Conservation (phyloP, 164 flowering plant genomes). For the Malania oleifera region DNA sequence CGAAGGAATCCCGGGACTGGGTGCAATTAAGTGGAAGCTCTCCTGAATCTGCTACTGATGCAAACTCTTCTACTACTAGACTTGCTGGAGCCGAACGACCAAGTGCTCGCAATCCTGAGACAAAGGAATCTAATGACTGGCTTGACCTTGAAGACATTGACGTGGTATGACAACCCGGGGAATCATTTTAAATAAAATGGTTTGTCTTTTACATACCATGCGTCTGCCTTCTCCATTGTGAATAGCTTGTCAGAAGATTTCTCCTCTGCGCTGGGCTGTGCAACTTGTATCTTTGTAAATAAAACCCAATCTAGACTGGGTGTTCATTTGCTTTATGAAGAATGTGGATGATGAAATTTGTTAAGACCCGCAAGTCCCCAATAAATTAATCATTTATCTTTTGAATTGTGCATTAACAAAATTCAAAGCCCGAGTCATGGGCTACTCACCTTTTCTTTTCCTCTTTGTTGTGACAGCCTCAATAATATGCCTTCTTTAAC, state of each 20-base stretch:
- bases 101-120: constrained; percentile 21
- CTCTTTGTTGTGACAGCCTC: no score
- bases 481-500: no score
- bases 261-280: constrained; percentile 5
- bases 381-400: constrained; percentile 1
- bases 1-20: constrained; percentile 66
- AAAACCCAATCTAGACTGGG: constrained; percentile 15
- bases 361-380: no score
- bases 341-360: background rate
- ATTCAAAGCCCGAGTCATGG: background rate
- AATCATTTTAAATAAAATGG: background rate
- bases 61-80: constrained; percentile 13
- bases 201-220: background rate
- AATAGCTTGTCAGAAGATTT: constrained; percentile 11
- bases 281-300: constrained; percentile 21
- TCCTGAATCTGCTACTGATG: constrained; percentile 29
- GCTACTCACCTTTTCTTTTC: no score
- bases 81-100: constrained; percentile 23
- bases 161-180: constrained; percentile 20
- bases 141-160: constrained; percentile 69
- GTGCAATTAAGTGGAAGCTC: constrained; percentile 59
- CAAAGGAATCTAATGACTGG: constrained; percentile 70
- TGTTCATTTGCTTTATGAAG: background rate
- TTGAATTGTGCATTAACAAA: background rate
- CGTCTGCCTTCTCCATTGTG: constrained; percentile 9